These are phyloP conservation scores for Cladophialophora exuberans DNA, from an alignment of 2,329 filamentous ascomycete species.

Conservation along the genomic window DNA sequence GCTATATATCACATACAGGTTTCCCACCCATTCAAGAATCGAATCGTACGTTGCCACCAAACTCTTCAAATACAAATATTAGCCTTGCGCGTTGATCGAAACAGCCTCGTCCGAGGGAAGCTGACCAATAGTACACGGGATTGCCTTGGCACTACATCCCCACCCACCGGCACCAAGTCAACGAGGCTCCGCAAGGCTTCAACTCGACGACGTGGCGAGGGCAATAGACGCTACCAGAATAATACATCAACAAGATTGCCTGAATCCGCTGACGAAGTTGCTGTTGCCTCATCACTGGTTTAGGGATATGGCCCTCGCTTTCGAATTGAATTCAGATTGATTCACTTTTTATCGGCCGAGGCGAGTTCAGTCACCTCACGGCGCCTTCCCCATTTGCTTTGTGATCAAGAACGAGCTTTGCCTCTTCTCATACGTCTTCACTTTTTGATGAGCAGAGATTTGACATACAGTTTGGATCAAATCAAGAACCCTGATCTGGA, in stretches of 20 bases:
- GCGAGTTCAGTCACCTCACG: not conserved
- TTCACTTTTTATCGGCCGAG: not conserved
- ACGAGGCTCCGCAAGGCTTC: constrained; percentile 20
- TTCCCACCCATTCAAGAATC: too few species aligned
- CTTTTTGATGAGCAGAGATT: not conserved
- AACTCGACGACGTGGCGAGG: constrained; percentile 24
- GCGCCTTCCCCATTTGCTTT: not conserved
- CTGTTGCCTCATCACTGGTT: constrained; percentile 14
- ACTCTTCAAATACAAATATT: constrained; percentile 1
- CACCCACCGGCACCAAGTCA: too few species aligned
- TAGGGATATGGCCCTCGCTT: not conserved
- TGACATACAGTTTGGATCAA: too few species aligned
- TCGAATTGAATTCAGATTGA: not conserved
- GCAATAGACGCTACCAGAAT: constrained; percentile 12
- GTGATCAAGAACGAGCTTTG: not conserved
- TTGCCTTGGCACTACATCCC: constrained; percentile 21
- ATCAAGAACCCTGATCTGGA: too few species aligned
- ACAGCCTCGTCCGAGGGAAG: not conserved
- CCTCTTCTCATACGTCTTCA: not conserved
- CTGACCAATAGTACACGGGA: too few species aligned
- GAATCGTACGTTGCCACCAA: too few species aligned
- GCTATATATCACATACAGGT: too few species aligned
- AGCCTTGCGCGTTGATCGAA: too few species aligned
- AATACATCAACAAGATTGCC: not conserved
- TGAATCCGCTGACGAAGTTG: constrained; percentile 17